Base-by-base conservation (phyloP, 148 eudicot genomes). In the Pharnaceum exiguum region DNA sequence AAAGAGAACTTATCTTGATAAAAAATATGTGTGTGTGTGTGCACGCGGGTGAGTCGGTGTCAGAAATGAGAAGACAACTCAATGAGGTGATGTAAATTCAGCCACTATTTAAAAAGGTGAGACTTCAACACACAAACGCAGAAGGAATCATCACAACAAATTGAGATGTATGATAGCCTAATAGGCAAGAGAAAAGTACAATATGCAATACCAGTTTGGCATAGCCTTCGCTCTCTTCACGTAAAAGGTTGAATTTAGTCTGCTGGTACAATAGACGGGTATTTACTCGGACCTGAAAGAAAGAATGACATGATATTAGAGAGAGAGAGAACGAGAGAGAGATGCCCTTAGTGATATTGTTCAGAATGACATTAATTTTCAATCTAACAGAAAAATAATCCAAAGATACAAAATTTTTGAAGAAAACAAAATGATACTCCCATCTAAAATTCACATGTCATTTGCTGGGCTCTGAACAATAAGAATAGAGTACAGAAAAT, bases 161-260 rank as follows among this genome's bases (percentile, higher is more conserved):
- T 32, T 31, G 27, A 50, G 51, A 33, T 52, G 17, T 31, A 13
- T 11, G 42, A 22, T 17, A 30, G n/a, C n/a, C n/a, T n/a, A n/a
- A n/a, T n/a, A n/a, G n/a, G n/a, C 19, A 46, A 35, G 19, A 43
- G 42, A 24, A 47, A 58, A 30, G 13, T 8, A 45, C 33, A 38
- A 55, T 46, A 46, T 30, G 59, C 11, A 12, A 56, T 89, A 94
- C 99, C 96, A 94, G 93, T 79, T 94, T 94, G 31, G 99, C 91
- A 62, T 94, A 94, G 71, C 99, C 99, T 66, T 94, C 99, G 35
- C 96, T 89, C 75, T 94, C 99, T 80, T 94, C 99, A 37, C 99
- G 83, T 32, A 94, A 82, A 62, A 94, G 90, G 71, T 94, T 94
- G 63, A 94, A 94, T 71, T 94, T 94, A 12, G 99, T 94, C 70